Percentiles rank a stretch among this genome's conserved stretches.
Evolutionary conservation across 2,329 filamentous ascomycete species (phyloP).

Genomic region (Drechslerella coelobrocha): DNA sequence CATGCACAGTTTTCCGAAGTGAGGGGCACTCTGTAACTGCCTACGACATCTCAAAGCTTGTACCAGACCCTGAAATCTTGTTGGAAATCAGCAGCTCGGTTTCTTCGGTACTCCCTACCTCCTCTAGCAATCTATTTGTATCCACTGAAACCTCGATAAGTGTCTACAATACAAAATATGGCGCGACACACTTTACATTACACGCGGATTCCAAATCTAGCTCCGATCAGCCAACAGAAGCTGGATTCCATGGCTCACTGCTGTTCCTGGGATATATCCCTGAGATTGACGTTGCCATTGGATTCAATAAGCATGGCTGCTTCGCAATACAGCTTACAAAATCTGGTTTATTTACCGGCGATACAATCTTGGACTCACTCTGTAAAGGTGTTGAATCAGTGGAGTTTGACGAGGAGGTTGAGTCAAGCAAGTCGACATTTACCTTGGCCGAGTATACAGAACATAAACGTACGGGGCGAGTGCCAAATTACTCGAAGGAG

Average conservation of each 20-base stretch:
- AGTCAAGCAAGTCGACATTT: slow-evolving; percentile 22
- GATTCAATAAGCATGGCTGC: slow-evolving; percentile 42
- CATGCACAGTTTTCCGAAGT: slow-evolving; percentile 36
- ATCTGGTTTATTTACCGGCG: slow-evolving; percentile 37
- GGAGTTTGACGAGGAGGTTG: slow-evolving; percentile 27
- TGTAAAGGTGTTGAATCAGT: slow-evolving; percentile 44
- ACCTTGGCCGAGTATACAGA: slow-evolving; percentile 26
- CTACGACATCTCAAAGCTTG: slow-evolving; percentile 43
- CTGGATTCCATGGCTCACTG: slow-evolving; percentile 34
- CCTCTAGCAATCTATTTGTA: slow-evolving; percentile 42
- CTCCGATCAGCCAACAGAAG: slow-evolving; percentile 14
- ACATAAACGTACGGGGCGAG: not conserved
- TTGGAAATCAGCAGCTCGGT: slow-evolving; percentile 30
- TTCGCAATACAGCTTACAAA: slow-evolving; percentile 49
- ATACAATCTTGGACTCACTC: slow-evolving; percentile 45
- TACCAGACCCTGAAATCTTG: slow-evolving; percentile 35
- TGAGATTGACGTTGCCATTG: slow-evolving; percentile 45
- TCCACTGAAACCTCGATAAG: slow-evolving; percentile 34
- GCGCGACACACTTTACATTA: slow-evolving; percentile 41
- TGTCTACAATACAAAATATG: slow-evolving; percentile 50
- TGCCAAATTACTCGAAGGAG: slow-evolving; percentile 22
- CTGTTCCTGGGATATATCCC: slow-evolving; percentile 41
- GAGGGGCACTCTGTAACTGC: slow-evolving; percentile 30
- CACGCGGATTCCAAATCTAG: slow-evolving; percentile 23
- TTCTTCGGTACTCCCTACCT: slow-evolving; percentile 39